Percentiles rank a stretch among this genome's conserved stretches.
phyloP scores from a whole-genome alignment of 2,329 filamentous ascomycete species.

The Hirsutella minnesotensis region DNA sequence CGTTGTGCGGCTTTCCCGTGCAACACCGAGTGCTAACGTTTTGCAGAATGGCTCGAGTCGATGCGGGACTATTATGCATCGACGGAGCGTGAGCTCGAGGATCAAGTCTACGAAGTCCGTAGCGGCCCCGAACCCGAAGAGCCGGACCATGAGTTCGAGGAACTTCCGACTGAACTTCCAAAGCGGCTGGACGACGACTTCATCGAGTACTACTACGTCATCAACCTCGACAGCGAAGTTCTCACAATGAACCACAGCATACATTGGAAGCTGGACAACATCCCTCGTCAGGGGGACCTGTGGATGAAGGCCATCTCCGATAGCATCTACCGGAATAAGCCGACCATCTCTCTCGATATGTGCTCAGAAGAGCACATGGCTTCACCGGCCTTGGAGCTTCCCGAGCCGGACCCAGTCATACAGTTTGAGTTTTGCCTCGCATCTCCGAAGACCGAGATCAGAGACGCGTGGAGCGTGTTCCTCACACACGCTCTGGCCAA shows the following conservation, averaged over 20 bases:
- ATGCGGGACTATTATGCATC: constrained; percentile 2
- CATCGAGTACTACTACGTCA: constrained; percentile 6
- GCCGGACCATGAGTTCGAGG: background rate
- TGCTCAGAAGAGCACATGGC: constrained; percentile 7
- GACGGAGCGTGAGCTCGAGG: constrained; percentile 3
- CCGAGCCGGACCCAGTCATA: background rate
- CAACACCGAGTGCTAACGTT: background rate
- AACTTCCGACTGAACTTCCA: constrained; percentile 4
- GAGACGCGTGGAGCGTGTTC: constrained; percentile 1
- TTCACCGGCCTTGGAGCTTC: constrained; percentile 6
- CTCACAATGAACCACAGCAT: constrained; percentile 8
- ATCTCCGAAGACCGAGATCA: background rate
- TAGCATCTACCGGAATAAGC: constrained; percentile 4
- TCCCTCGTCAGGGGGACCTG: constrained; percentile 6
- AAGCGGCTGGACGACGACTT: constrained; percentile 3
- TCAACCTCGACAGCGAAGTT: constrained; percentile 9
- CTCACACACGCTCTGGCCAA: constrained; percentile 3
- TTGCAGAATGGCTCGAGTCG: constrained; percentile 5
- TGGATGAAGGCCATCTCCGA: constrained; percentile 4
- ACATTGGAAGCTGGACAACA: constrained; percentile 9
- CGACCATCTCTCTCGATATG: constrained; percentile 5
- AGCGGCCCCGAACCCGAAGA: background rate
- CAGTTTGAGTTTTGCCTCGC: background rate
- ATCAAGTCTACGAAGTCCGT: constrained; percentile 2
- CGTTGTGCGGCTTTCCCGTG: background rate